Percentiles rank a stretch among this genome's conserved stretches.
Evolutionary conservation across 805 yeast species (phyloP).

Genomic region (Jamesozyma rosinii): DNA sequence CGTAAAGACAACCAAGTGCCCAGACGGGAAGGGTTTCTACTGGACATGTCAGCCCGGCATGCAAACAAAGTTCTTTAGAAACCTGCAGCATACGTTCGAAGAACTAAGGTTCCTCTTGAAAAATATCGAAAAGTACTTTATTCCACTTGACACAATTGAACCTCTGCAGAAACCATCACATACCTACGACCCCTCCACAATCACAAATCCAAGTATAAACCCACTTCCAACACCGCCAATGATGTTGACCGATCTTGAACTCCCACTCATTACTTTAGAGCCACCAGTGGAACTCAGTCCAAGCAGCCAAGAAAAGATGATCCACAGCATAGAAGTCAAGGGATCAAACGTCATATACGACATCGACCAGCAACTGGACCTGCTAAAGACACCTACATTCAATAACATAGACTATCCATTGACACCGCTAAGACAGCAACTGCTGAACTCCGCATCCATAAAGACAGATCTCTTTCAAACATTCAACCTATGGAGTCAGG

Average conservation of each 20-base stretch:
- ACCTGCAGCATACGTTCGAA: slow-evolving; percentile 11
- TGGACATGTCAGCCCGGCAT: slow-evolving; percentile 82
- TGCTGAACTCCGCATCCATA: no score
- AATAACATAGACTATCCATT: background rate
- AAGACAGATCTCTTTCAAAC: no score
- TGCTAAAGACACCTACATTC: slow-evolving; percentile 9
- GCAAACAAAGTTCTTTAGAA: slow-evolving; percentile 61
- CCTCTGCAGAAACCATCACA: background rate
- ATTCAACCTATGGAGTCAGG: no score
- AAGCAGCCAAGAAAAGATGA: background rate
- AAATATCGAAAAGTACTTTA: slow-evolving; percentile 7
- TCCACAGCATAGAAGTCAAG: slow-evolving; percentile 1
- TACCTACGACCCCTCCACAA: background rate
- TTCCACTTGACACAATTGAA: background rate
- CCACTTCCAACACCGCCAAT: slow-evolving; percentile 5
- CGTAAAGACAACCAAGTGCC: slow-evolving; percentile 74
- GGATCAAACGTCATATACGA: slow-evolving; percentile 8
- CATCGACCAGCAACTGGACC: slow-evolving; percentile 10
- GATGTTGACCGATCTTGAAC: background rate
- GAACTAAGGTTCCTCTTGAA: slow-evolving; percentile 11
- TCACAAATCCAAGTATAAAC: background rate
- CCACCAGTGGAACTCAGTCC: background rate
- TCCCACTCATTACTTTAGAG: background rate
- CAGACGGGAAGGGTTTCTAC: slow-evolving; percentile 73
- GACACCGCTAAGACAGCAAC: slow-evolving; percentile 3